Conservation (phyloP, 2,329 filamentous ascomycete species). For the Cytospora piceae region DNA sequence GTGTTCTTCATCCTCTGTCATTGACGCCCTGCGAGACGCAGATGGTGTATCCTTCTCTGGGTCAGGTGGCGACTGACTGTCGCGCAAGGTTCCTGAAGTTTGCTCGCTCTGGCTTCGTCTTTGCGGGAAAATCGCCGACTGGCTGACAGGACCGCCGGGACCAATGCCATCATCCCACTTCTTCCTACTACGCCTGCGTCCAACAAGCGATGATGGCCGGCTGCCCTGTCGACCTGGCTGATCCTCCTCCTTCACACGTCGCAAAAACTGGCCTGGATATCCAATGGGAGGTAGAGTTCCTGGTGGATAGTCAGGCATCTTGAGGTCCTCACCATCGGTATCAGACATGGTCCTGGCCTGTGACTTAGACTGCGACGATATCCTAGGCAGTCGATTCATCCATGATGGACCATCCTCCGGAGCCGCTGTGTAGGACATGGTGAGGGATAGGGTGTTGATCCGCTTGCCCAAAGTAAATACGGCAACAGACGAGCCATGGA, state of each 20-base stretch:
- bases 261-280: conserved; percentile 75
- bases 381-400: conserved; percentile 88
- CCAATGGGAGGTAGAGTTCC: conserved; percentile 74
- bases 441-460: conserved; percentile 94
- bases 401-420: conserved; percentile 87
- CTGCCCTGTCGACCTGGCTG: conserved; percentile 56
- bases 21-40: conserved; percentile 32
- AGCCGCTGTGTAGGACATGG: conserved; percentile 92
- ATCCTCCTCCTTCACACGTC: conserved; percentile 80
- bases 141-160: conserved; percentile 83
- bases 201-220: conserved; percentile 62
- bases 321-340: conserved; percentile 68
- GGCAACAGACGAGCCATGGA: conserved; percentile 96
- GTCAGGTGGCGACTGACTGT: conserved; percentile 30
- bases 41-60: conserved; percentile 33
- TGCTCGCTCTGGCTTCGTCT: conserved; percentile 42
- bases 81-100: conserved; percentile 28
- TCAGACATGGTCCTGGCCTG: conserved; percentile 85
- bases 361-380: conserved; percentile 71
- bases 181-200: conserved; percentile 64
- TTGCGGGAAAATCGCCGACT: conserved; percentile 84
- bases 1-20: conserved; percentile 34
- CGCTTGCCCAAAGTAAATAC: conserved; percentile 97
- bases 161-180: conserved; percentile 73
- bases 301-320: conserved; percentile 63